Base-by-base conservation (phyloP, 179 eudicot species). In the Dionaea muscipula region DNA sequence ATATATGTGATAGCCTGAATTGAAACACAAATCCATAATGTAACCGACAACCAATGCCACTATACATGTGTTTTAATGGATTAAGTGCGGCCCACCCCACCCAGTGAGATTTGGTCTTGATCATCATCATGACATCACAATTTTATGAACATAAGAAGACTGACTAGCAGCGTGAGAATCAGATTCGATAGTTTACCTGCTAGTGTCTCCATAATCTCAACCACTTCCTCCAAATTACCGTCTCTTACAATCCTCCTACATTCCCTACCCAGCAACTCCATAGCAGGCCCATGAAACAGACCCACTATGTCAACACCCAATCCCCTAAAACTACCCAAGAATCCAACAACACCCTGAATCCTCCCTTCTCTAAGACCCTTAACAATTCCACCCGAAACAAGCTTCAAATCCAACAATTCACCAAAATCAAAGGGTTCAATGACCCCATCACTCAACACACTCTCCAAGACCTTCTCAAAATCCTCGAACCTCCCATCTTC, bases 401-500 rank as follows among this genome's bases (percentile, higher is more conserved):
- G 49, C 52, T 75, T 70, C 7, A 67, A 44, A 39, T 65, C 50
- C 72, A 87, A 52, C 70, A 71, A 28, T 5, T 33, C 40, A 15
- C 67, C 57, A 53, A 87, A 78, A 0, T 54, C 58, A 2, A 43
- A 27, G 52, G 39, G 23, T 60, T 53, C 51, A 59, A 4, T 17
- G 11, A 1, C 68, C 20, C 72, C 74, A 2, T 75, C 72, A 8
- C 56, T 61, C 60, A 68, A 26, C 0, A 77, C 71, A 59, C 37
- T 66, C 53, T 82, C 83, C 14, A 71, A 75, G 25, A 87, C 53
- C 65, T 63, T 55, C 17, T 67, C 50, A 64, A 84, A 87, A 3
- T 87, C 90, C 11, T 72, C 65, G 59, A 84, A 77, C 51, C 71
- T 52, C 14, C 78, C 80, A 24, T 71, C 81, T 43, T 70, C 67